These are phyloP conservation scores for Croton setiger DNA, from an alignment of 441 rosid genomes.

Conservation along the genomic window DNA sequence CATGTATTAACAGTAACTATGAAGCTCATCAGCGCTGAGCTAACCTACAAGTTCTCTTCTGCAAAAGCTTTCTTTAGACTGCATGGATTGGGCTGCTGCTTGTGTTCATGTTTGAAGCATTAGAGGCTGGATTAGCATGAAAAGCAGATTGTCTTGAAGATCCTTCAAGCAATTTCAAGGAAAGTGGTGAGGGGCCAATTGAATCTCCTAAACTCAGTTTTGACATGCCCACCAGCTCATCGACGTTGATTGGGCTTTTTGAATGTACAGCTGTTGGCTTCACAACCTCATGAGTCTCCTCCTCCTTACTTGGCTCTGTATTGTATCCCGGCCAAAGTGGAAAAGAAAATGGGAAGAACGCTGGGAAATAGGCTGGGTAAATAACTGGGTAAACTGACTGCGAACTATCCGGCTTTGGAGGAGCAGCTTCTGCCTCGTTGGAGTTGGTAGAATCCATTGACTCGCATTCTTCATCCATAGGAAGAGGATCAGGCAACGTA, in stretches of 20 bases:
- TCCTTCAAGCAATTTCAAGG: slow-evolving; percentile 60
- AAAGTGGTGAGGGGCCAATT: slow-evolving; percentile 46
- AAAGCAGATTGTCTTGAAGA: slow-evolving; percentile 79
- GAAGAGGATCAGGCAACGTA: slow-evolving; percentile 40
- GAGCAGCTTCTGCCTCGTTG: slow-evolving; percentile 50
- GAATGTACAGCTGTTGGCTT: slow-evolving; percentile 73
- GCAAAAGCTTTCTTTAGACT: slow-evolving; percentile 33
- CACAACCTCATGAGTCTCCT: slow-evolving; percentile 69
- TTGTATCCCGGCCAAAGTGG: slow-evolving; percentile 62
- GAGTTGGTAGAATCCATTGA: slow-evolving; percentile 94
- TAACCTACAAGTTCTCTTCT: slow-evolving; percentile 20
- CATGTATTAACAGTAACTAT: slow-evolving; percentile 35
- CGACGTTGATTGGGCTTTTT: slow-evolving; percentile 66
- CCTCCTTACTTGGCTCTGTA: slow-evolving; percentile 47
- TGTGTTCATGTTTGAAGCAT: slow-evolving; percentile 42
- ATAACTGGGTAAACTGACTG: slow-evolving; percentile 57
- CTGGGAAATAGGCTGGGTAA: slow-evolving; percentile 73
- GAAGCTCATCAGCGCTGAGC: slow-evolving; percentile 25
- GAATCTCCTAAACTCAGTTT: slow-evolving; percentile 62
- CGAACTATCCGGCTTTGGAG: slow-evolving; percentile 38
- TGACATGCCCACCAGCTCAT: slow-evolving; percentile 75
- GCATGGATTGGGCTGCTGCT: slow-evolving; percentile 64
- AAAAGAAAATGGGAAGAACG: slow-evolving; percentile 56
- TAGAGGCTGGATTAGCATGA: slow-evolving; percentile 51
- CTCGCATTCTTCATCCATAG: slow-evolving; percentile 73